Evolutionary conservation across 2,329 filamentous ascomycete genomes (phyloP).

Genomic region (Xylariaceae sp.): DNA sequence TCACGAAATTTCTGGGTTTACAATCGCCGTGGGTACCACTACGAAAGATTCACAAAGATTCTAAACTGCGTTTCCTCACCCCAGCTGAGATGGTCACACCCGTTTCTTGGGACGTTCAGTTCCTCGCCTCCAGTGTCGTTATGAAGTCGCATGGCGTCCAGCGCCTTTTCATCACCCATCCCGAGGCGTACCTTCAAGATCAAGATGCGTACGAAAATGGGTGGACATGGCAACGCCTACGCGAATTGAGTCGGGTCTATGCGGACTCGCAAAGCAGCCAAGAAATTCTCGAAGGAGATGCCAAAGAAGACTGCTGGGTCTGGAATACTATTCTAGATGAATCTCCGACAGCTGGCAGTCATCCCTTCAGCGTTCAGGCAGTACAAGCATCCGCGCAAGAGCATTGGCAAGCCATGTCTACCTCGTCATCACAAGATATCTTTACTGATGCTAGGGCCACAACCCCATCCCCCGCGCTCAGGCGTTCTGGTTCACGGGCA

Average conservation of each 20-base stretch:
- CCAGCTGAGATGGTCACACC: slow-evolving; percentile 77
- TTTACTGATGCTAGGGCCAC: slow-evolving; percentile 35
- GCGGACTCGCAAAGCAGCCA: slow-evolving; percentile 52
- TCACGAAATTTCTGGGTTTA: slow-evolving; percentile 63
- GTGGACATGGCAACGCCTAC: slow-evolving; percentile 76
- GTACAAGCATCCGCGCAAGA: slow-evolving; percentile 51
- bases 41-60: slow-evolving; percentile 77
- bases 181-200: slow-evolving; percentile 76
- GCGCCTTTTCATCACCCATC: slow-evolving; percentile 77
- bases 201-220: slow-evolving; percentile 56
- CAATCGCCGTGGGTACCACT: slow-evolving; percentile 76
- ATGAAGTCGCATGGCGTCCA: slow-evolving; percentile 72
- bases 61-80: slow-evolving; percentile 72
- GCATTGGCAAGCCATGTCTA: slow-evolving; percentile 48
- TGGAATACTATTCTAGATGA: slow-evolving; percentile 71
- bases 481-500: slow-evolving; percentile 46
- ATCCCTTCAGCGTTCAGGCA: slow-evolving; percentile 51
- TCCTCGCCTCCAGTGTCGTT: slow-evolving; percentile 72
- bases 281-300: slow-evolving; percentile 66
- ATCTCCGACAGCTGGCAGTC: slow-evolving; percentile 50
- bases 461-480: slow-evolving; percentile 47
- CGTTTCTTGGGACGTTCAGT: slow-evolving; percentile 73
- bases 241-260: slow-evolving; percentile 65
- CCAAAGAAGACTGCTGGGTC: slow-evolving; percentile 70
- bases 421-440: slow-evolving; percentile 48